These are phyloP conservation scores for Coprinellus micaceus DNA, from an alignment of 768 basidiomycete species.

Conservation along the genomic window DNA sequence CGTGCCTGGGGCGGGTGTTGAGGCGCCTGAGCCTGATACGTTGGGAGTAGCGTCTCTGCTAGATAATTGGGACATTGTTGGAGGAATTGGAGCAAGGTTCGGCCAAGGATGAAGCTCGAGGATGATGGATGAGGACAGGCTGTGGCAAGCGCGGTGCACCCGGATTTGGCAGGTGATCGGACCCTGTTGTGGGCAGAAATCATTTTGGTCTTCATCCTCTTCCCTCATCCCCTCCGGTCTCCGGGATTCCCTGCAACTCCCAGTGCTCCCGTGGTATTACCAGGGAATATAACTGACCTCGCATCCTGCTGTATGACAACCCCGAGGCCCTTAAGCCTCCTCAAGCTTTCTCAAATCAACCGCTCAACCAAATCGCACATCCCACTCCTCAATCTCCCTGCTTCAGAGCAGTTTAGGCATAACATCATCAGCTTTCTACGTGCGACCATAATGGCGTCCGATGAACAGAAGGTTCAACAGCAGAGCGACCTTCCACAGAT, in stretches of 20 bases:
- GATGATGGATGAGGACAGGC: neutral
- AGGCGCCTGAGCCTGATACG: slow-evolving; percentile 15
- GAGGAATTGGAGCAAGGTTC: no score
- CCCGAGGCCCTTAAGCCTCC: neutral
- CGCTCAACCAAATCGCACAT: slow-evolving; percentile 35
- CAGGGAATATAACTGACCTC: no score
- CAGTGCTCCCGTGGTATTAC: no score
- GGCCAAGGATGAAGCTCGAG: neutral
- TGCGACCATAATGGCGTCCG: slow-evolving; percentile 37
- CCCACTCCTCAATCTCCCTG: slow-evolving; percentile 45
- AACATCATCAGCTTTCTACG: slow-evolving; percentile 51
- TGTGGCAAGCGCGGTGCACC: neutral
- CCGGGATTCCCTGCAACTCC: neutral
- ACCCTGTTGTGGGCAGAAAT: neutral
- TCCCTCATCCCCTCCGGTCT: neutral
- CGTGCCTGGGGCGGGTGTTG: slow-evolving; percentile 15
- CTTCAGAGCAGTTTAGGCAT: slow-evolving; percentile 54
- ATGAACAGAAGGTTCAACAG: slow-evolving; percentile 19
- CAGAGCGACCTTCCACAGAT: neutral
- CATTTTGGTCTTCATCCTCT: neutral
- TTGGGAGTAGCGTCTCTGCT: slow-evolving; percentile 5
- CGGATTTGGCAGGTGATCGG: neutral
- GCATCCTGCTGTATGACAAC: neutral
- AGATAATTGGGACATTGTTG: neutral
- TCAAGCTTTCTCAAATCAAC: slow-evolving; percentile 21